Evolutionary conservation across 805 yeast genomes (phyloP), one percentile per base, ranked within the genome.

Genomic region (Saccharomycopsis selenospora): DNA sequence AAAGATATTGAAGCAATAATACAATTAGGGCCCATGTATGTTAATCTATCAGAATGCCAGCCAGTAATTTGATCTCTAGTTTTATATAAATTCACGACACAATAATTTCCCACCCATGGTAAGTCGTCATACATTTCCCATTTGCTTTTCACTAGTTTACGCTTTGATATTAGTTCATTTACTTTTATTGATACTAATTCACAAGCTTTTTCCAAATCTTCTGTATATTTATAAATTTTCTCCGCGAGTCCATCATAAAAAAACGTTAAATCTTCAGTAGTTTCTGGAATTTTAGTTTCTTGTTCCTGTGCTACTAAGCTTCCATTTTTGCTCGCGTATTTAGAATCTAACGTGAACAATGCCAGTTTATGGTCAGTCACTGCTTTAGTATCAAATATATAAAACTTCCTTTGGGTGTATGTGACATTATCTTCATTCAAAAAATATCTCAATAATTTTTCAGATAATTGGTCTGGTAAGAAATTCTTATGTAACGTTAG

Each of bases 41-140:
- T 80, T 53, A 85, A 61, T 49, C 85, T 73, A 61, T 85, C 95
- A 2, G 89, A 79, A 60, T 85, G 95, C 77, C 81, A 84, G 44
- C 82, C 88, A 27, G 85, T 70, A 51, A 77, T 68, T 51, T 75
- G 75, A 3, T 67, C 63, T 6, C 73, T 68, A 3, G 66, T 63
- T 4, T 71, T 73, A 61, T 78, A 85, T 46, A 67, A 64, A 56
- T 85, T 85, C 76, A 74, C 3, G 82, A 69, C 20, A 79, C 77
- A 10, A 75, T 61, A 47, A 83, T 6, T 57, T 58, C 5, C 52
- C 52, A 1, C 53, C 59, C 48, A 28, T 54, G 54, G 24, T 55
- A 27, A 11, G 11, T 27, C 11, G 52, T n/a, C n/a, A n/a, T n/a
- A n/a, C n/a, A n/a, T n/a, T n/a, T n/a, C n/a, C n/a, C n/a, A n/a